Conservation (phyloP, 78 protist genomes). For the Dictyostelium capitatum region DNA sequence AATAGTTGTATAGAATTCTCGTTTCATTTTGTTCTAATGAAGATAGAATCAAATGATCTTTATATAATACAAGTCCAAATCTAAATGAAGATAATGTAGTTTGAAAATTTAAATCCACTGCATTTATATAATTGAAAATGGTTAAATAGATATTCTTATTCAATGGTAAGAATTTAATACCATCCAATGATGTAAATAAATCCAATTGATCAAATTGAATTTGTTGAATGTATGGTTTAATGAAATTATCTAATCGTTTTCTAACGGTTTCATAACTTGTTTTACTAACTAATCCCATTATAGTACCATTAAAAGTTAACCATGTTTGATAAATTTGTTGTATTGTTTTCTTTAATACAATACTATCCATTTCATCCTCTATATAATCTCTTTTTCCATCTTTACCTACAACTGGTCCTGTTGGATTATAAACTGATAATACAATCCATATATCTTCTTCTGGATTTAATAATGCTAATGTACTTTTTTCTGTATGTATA, state of each 20-base stretch:
- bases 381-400: constrained; percentile 45
- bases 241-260: constrained; percentile 49
- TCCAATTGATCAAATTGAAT: constrained; percentile 74
- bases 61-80: constrained; percentile 33
- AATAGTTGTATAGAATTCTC: constrained; percentile 48
- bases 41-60: constrained; percentile 41
- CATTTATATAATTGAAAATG: constrained; percentile 49
- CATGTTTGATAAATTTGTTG: constrained; percentile 64
- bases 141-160: constrained; percentile 81
- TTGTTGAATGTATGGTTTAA: constrained; percentile 45
- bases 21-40: constrained; percentile 47
- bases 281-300: not conserved
- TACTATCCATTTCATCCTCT: constrained; percentile 62
- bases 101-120: constrained; percentile 56
- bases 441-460: constrained; percentile 84
- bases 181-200: constrained; percentile 75
- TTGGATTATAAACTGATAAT: constrained; percentile 49
- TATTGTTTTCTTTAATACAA: constrained; percentile 9
- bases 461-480: constrained; percentile 25
- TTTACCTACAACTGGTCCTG: not conserved
- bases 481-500: constrained; percentile 57
- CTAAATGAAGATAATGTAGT: constrained; percentile 40
- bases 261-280: not conserved
- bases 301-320: constrained; percentile 36
- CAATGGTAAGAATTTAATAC: constrained; percentile 85